phyloP scores from a whole-genome alignment of 2,329 filamentous ascomycete species.

The Colletotrichum lindemuthianum region DNA sequence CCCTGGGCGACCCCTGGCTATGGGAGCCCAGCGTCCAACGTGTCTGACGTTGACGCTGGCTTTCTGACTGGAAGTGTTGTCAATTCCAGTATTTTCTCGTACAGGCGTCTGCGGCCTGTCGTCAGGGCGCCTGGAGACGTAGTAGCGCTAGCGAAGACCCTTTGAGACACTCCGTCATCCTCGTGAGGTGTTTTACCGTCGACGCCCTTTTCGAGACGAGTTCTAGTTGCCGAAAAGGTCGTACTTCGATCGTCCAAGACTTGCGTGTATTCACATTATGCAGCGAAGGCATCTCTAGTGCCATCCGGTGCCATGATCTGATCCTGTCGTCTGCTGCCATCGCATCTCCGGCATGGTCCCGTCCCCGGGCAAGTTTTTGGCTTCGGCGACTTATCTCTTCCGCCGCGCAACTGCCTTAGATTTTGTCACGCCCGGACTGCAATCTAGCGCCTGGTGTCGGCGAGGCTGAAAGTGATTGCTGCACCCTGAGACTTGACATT shows the following conservation, averaged over 20 bases:
- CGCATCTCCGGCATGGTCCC: constrained; percentile 5
- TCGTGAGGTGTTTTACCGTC: background rate
- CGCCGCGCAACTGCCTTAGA: too few relatives aligned
- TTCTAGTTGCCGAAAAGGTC: constrained; percentile 5
- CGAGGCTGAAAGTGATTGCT: too few relatives aligned
- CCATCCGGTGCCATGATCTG: constrained; percentile 14
- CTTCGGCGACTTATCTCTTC: too few relatives aligned
- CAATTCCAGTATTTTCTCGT: constrained; percentile 18
- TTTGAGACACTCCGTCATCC: constrained; percentile 22
- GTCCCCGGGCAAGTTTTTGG: background rate
- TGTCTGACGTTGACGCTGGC: constrained; percentile 8
- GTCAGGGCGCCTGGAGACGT: constrained; percentile 6
- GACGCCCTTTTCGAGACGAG: constrained; percentile 7
- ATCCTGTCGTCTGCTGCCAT: constrained; percentile 21
- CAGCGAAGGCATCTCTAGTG: constrained; percentile 21
- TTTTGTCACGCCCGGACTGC: too few relatives aligned
- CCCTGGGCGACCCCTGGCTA: constrained; percentile 20
- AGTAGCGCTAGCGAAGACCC: constrained; percentile 9
- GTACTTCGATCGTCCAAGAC: background rate
- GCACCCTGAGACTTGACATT: too few relatives aligned
- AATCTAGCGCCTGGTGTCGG: too few relatives aligned
- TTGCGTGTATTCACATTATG: background rate
- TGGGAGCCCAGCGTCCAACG: constrained; percentile 26
- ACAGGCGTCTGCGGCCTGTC: constrained; percentile 10
- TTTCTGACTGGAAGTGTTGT: constrained; percentile 26